Evolutionary conservation across 306 rosid genomes (phyloP), one percentile per base, ranked within the genome.

Genomic region (Lathyrus oleraceus): DNA sequence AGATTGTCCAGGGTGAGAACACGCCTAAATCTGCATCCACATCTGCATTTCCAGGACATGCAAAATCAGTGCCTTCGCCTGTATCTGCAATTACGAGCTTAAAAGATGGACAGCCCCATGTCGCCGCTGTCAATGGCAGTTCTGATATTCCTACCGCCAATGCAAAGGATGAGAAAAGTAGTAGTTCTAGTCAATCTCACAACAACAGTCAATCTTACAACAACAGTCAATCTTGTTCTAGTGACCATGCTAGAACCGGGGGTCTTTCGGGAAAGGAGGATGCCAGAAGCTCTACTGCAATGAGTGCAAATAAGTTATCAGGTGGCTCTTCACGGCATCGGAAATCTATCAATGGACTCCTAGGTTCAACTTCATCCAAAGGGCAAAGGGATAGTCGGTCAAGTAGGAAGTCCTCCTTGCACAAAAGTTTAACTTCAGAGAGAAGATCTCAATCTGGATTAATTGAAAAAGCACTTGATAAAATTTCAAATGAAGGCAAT

Each of bases 111-210:
- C 86, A 59, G 66, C 65, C 83, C 67, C 65, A 69, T 43, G 66
- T 23, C 65, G 78, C 63, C 30, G 69, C 71, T 42, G 82, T 75
- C 38, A 74, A 68, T 15, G 91, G 89, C 30, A 64, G 69, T 69
- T 82, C 89, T 6, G 96, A 87, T 65, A 78, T 72, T 63, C 91
- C 86, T n/a, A 38, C 73, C 44, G 69, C 85, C n/a, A 84, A 89
- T 64, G 86, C 78, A n/a, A 91, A 80, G 79, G 97, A 91, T 71
- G 97, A 91, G 78, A 84, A 86, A 75, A 87, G 96, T 75, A 85
- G 96, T 72, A 87, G 96, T 81, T 91, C 96, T 38, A 88, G 97
- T 77, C 97, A 81, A 72, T 91, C 97, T 38, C 93, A 84, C 59
- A 88, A 52, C 59, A 52, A 85, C 79, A 91, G 86, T 70, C 96